Base-by-base conservation (phyloP, 2,329 filamentous ascomycete species). In the Monilinia fructicola region DNA sequence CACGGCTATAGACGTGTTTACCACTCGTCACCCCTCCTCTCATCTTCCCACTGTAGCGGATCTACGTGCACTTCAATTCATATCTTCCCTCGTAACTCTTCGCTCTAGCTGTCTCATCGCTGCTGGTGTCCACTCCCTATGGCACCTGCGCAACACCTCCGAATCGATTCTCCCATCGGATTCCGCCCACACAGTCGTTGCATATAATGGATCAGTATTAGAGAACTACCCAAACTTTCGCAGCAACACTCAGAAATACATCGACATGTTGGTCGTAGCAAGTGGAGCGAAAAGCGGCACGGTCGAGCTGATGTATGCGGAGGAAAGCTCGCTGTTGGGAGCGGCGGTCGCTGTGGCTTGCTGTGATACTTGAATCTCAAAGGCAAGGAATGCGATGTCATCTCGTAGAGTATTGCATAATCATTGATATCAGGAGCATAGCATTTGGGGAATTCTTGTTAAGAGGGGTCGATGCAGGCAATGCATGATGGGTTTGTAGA, bases 151-250 rank as follows among this genome's bases (percentile, higher is more conserved):
- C 4, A 78, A 81, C 63, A 18, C 35, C 16, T 65, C 64, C 2
- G 80, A 84, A 64, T 69, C 75, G 46, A 77, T 79, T 35, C 10
- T 50, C 1, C 56, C 70, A 21, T 16, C 55, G 10, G 58, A 78
- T 77, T 68, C 70, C 73, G 35, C 83, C 10, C 78, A 79, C 66
- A 87, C 85, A 3, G 82, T 85, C 2, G 85, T 94, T n/a, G 89
- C 89, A 4, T 93, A 89, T 78, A 93, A 92, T 74, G 91, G 91
- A 54, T 90, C 88, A 38, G 90, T 94, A 60, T 87, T 93, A 62
- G 90, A 93, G 77, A 88, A 89, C 72, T 94, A 93, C 74, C 90
- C 91, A 0, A 80, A 81, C 10, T 94, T 92, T 76, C 80, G 84
- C 28, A 78, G 77, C 42, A 81, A 79, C 53, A 88, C 87, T 73